Percentiles rank a stretch among this genome's conserved stretches.
Conservation (phyloP, 805 yeast species). For the Lipomyces yamadae region DNA sequence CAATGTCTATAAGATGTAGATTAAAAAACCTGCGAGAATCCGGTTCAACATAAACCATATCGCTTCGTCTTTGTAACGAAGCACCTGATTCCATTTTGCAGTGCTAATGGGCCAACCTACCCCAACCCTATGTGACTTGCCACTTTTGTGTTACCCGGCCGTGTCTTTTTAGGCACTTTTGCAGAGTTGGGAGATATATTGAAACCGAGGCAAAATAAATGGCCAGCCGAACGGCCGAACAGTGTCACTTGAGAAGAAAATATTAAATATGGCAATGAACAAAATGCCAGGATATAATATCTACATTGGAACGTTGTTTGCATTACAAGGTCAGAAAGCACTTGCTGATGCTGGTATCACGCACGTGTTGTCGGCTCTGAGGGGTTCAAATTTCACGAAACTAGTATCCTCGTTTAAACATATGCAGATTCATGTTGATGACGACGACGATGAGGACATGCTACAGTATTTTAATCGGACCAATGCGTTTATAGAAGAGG, state of each 20-base stretch:
- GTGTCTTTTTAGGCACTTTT: neutral
- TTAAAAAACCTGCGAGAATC: neutral
- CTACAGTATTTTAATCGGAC: conserved; percentile 64
- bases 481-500: conserved; percentile 68
- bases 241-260: neutral
- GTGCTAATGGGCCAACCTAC: neutral
- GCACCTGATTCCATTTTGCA: too few relatives aligned
- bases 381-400: conserved; percentile 62
- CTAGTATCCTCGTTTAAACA: conserved; percentile 53
- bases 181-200: too few relatives aligned
- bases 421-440: conserved; percentile 69
- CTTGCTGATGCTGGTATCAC: conserved; percentile 62
- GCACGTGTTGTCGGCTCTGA: conserved; percentile 72
- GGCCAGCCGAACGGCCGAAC: too few relatives aligned
- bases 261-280: conserved; percentile 48
- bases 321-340: conserved; percentile 61
- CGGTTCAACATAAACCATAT: too few relatives aligned
- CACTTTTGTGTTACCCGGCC: neutral
- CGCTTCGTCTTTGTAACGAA: too few relatives aligned
- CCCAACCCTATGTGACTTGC: neutral
- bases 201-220: too few relatives aligned
- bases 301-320: conserved; percentile 73
- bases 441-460: conserved; percentile 69
- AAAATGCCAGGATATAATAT: conserved; percentile 75
- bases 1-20: neutral